These are phyloP conservation scores for Leptographium lundbergii DNA, from an alignment of 2,329 filamentous ascomycete genomes.

Conservation along the genomic window DNA sequence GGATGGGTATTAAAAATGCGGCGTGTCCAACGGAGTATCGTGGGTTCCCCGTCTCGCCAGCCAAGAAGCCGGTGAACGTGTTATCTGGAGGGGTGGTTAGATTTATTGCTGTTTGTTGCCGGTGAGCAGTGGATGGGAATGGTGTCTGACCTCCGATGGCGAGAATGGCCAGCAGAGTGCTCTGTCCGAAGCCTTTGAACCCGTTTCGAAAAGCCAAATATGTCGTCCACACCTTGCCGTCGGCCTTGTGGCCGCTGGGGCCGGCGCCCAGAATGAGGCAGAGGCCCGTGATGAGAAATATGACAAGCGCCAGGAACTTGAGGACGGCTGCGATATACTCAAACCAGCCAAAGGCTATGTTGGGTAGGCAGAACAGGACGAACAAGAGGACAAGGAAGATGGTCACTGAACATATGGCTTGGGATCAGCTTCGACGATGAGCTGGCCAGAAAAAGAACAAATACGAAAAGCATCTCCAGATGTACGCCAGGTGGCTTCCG, in stretches of 20 bases:
- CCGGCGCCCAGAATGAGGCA: constrained; percentile 47
- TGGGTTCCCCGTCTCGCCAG: constrained; percentile 57
- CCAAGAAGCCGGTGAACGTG: constrained; percentile 13
- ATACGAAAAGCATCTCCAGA: background rate
- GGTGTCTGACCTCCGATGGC: background rate
- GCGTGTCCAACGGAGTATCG: constrained; percentile 64
- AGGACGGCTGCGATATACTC: constrained; percentile 29
- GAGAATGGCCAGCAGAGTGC: constrained; percentile 1
- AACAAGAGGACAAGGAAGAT: constrained; percentile 2
- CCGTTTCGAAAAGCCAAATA: constrained; percentile 51
- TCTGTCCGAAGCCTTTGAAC: constrained; percentile 3
- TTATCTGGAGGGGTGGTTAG: background rate
- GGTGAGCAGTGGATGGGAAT: background rate
- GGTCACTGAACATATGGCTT: background rate
- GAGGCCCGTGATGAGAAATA: constrained; percentile 51
- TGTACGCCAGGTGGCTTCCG: background rate
- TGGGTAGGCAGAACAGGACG: background rate
- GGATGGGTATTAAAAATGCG: constrained; percentile 56
- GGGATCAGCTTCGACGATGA: no score
- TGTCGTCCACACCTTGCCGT: constrained; percentile 33
- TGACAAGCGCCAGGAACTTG: constrained; percentile 43
- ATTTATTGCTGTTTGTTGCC: no score
- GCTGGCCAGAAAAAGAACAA: no score
- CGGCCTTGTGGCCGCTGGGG: constrained; percentile 29
- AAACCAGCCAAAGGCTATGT: constrained; percentile 3